Evolutionary conservation across 1,139 yeast species (phyloP), one percentile per base, ranked within the genome.

Genomic region (Magnusiomyces fungicola): DNA sequence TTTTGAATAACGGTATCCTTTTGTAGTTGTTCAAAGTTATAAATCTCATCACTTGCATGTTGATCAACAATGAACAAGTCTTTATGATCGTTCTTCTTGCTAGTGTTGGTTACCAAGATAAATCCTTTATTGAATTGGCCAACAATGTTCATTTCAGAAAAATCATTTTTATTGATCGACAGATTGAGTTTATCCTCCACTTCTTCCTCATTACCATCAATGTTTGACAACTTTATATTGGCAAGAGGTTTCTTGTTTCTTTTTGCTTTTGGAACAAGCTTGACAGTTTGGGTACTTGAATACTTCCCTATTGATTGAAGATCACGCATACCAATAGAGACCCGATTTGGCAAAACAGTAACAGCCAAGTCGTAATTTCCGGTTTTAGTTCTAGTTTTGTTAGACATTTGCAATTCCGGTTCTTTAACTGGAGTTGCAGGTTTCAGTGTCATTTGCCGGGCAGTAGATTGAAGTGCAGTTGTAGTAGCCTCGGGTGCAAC

Each of bases 41-140:
- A 87, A 60, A 89, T 92, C 62, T 92, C 99, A 67, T 92, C 98
- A 55, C 96, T 86, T 0, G 98, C 98, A 69, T 92, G 99, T 66
- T 92, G 99, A 64, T 92, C 99, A 45, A 92, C 76, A 42, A 92
- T 90, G 59, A 92, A 89, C 40, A 92, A 63, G 61, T 87, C 88
- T 37, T 45, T 50, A 14, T 43, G 43, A 6, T 48, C 48, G 10
- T 46, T 48, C 39, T 69, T 67, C n/a, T 66, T 52, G 4, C 59
- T 56, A 5, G 56, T 52, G 49, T 76, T 69, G 1, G 79, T 76
- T 0, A 86, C 95, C 30, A 92, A 67, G 18, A 92, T 87, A 61
- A 92, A 92, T 0, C 98, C 98, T 25, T 85, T 68, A 61, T 92
- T 92, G 68, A 92, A 92, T 65, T 90, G 98, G 0, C 99, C 99